Evolutionary conservation across 257 asterid species (phyloP), one percentile per base, ranked within the genome.

Genomic region (Fraxinus excelsior): DNA sequence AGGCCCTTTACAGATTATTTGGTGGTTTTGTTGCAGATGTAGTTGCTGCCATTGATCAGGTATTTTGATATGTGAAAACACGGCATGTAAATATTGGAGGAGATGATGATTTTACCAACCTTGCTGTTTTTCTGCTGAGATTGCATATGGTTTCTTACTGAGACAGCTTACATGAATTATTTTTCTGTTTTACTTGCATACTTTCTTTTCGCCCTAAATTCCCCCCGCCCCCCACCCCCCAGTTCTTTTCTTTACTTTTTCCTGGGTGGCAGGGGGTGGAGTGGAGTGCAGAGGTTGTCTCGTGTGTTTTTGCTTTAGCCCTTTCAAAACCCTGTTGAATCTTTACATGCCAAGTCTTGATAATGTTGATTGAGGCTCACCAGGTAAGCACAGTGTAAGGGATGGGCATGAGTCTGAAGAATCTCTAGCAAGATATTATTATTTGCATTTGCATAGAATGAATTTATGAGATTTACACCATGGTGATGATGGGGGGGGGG

Each of bases 1-100:
- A 96, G 88, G 99, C 99, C 26, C 97, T 96, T 12, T 96, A 96
- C 83, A 90, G 97, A 85, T 74, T 93, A 75, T 93, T 96, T 44
- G 99, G 99, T 76, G 99, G 99, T 40, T 96, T 90, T 83, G 91
- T 96, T 79, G 92, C 99, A 23, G 99, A 96, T 78, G 99, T 93
- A 5, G 97, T 96, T 80, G 98, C 99, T 80, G 99, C 98, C 40
- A 96, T 96, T 80, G 99, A 96, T 84, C 98, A 93, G 99, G 99
- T 93, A 85, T 74, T 23, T 73, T 73, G 62, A 64, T 7, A n/a
- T 71, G 49, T 44, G 13, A 28, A 28, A 18, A 21, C 4, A 60
- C 71, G 62, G 26, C 68, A 29, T 67, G 26, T 66, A 13, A 67
- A 51, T 66, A 68, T 58, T 29, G 11, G 71, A 29, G 19, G 68